Evolutionary conservation across 2,329 filamentous ascomycete genomes (phyloP).

Genomic region (Claviceps pazoutovae): DNA sequence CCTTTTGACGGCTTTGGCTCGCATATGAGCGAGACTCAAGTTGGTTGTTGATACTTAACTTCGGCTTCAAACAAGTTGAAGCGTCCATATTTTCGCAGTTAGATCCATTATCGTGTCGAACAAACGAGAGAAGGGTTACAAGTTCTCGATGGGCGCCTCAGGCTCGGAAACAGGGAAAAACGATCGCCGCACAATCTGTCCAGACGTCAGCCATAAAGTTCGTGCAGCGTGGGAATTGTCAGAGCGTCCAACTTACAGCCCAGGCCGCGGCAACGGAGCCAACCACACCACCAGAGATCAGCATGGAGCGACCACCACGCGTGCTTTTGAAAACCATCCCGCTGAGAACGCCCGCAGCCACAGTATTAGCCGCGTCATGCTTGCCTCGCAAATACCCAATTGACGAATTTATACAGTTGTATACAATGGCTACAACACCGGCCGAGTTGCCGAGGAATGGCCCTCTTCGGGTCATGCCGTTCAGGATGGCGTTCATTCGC

Average conservation of each 20-base stretch:
- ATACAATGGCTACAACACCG: conserved; percentile 87
- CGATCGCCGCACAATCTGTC: conserved; percentile 25
- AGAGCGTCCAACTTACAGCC: conserved; percentile 55
- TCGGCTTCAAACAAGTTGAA: background rate
- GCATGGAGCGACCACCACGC: conserved; percentile 75
- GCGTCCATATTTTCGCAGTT: background rate
- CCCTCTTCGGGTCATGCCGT: conserved; percentile 82
- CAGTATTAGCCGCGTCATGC: conserved; percentile 81
- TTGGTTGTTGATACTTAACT: background rate
- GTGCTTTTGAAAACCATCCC: conserved; percentile 97
- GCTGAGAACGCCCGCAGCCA: conserved; percentile 71
- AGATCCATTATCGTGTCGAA: conserved; percentile 7
- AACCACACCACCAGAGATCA: conserved; percentile 85
- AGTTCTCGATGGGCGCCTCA: conserved; percentile 12
- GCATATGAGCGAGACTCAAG: conserved; percentile 1
- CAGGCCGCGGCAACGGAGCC: conserved; percentile 73
- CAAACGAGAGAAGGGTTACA: conserved; percentile 19
- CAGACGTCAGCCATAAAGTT: conserved; percentile 1
- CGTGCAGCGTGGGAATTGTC: background rate
- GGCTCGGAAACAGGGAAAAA: conserved; percentile 27
- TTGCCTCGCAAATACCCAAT: conserved; percentile 69
- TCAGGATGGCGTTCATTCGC: conserved; percentile 84
- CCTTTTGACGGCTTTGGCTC: conserved; percentile 4
- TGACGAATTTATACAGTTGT: conserved; percentile 83
- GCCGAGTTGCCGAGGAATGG: conserved; percentile 95